Evolutionary conservation across 2,329 filamentous ascomycete genomes (phyloP).

Genomic region (Pleomassaria siparia): DNA sequence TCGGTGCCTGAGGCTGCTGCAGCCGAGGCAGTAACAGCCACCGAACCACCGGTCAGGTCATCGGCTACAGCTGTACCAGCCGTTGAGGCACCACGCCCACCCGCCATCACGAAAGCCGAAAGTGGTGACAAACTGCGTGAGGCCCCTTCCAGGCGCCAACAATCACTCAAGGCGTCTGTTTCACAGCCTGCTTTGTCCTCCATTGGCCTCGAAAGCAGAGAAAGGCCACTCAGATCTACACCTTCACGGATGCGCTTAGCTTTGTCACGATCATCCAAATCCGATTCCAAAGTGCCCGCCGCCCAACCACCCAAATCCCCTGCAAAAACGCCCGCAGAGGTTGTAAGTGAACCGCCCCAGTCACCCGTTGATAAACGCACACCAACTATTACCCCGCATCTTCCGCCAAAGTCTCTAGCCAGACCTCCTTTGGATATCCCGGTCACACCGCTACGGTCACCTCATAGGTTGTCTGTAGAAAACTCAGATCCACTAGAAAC

Average conservation of each 20-base stretch:
- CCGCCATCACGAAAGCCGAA: conserved; percentile 27
- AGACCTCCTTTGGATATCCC: conserved; percentile 1
- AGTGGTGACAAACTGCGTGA: conserved; percentile 31
- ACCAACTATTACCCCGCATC: neutral
- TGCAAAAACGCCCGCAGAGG: conserved; percentile 4
- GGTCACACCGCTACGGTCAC: neutral
- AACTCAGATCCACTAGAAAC: conserved; percentile 4
- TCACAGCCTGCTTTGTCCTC: conserved; percentile 31
- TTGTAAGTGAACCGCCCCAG: neutral
- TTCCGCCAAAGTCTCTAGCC: conserved; percentile 5
- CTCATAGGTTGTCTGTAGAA: neutral
- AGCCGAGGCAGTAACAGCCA: conserved; percentile 13
- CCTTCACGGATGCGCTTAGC: conserved; percentile 31
- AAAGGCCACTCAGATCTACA: conserved; percentile 15
- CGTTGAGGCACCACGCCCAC: conserved; percentile 8
- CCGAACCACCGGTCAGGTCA: conserved; percentile 9
- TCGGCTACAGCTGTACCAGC: conserved; percentile 7
- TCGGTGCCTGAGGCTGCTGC: conserved; percentile 8
- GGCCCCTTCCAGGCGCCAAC: conserved; percentile 21
- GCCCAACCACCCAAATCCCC: conserved; percentile 13
- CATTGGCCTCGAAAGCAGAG: conserved; percentile 18
- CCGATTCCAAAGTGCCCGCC: conserved; percentile 21
- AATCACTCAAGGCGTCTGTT: conserved; percentile 27
- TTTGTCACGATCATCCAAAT: conserved; percentile 26
- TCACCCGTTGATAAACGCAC: neutral